A percentile compares a stretch with the other conserved stretches of the same genome.
phyloP scores from a whole-genome alignment of 345 rosid genomes.

The Hibiscus syriacus region DNA sequence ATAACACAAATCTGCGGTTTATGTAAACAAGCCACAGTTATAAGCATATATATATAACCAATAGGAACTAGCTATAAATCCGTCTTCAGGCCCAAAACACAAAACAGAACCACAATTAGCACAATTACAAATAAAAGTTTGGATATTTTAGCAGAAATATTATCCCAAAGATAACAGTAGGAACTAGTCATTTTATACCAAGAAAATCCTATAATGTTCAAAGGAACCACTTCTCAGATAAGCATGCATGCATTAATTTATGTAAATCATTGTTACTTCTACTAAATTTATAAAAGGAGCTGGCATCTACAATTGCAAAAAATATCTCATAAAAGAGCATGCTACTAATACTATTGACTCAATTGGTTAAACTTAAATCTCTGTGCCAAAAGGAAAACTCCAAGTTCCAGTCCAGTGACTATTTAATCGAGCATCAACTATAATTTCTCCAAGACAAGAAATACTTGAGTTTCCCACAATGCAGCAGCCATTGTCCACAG shows the following conservation, averaged over 20 bases:
- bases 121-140: background rate
- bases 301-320: background rate
- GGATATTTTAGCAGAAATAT: background rate
- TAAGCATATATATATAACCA: slow-evolving; percentile 5
- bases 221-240: background rate
- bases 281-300: background rate
- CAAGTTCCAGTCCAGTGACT: background rate
- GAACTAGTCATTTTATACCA: background rate
- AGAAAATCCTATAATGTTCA: background rate
- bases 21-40: slow-evolving; percentile 14
- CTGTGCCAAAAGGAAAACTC: background rate
- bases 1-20: slow-evolving; percentile 78
- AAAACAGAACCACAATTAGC: background rate
- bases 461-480: background rate
- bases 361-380: background rate
- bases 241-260: background rate
- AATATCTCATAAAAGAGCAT: background rate
- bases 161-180: background rate
- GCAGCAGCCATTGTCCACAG: background rate
- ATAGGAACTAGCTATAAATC: slow-evolving; percentile 5
- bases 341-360: background rate
- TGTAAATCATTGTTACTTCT: background rate
- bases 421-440: background rate
- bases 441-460: background rate
- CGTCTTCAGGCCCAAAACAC: background rate